phyloP scores from a whole-genome alignment of 805 yeast genomes.

The Peterozyma xylosa region DNA sequence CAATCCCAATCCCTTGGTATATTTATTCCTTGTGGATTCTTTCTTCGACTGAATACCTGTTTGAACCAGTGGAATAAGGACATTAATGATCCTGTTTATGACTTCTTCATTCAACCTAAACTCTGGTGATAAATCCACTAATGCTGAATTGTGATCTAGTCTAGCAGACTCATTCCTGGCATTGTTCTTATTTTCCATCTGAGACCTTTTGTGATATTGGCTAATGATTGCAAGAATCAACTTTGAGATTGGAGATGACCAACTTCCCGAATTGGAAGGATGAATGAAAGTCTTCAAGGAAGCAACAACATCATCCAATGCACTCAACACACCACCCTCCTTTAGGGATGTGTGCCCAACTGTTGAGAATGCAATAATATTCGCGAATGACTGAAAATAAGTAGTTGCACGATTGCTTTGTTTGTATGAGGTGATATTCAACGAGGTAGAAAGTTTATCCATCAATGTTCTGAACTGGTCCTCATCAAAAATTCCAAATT shows the following conservation, averaged over 20 bases:
- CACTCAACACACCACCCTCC: slow-evolving; percentile 39
- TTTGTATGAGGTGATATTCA: slow-evolving; percentile 11
- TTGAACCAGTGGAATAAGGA: slow-evolving; percentile 48
- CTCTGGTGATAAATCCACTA: slow-evolving; percentile 17
- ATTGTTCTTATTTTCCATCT: slow-evolving; percentile 37
- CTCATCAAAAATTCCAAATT: slow-evolving; percentile 56
- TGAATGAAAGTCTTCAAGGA: slow-evolving; percentile 78
- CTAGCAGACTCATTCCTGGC: slow-evolving; percentile 11
- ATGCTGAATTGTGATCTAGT: slow-evolving; percentile 20
- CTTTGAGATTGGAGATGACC: slow-evolving; percentile 69
- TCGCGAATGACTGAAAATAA: slow-evolving; percentile 31
- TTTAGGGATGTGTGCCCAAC: slow-evolving; percentile 37
- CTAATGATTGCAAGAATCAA: slow-evolving; percentile 53
- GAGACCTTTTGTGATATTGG: slow-evolving; percentile 51
- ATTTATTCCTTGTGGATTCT: slow-evolving; percentile 43
- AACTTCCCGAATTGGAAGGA: slow-evolving; percentile 89
- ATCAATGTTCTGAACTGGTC: slow-evolving; percentile 42
- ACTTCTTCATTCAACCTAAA: slow-evolving; percentile 29
- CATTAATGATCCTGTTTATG: slow-evolving; percentile 36
- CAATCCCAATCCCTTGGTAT: slow-evolving; percentile 52
- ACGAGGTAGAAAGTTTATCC: slow-evolving; percentile 29
- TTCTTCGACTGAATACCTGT: slow-evolving; percentile 78
- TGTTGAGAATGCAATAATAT: slow-evolving; percentile 57
- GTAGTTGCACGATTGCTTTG: slow-evolving; percentile 12
- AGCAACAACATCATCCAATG: slow-evolving; percentile 48